Evolutionary conservation across 805 yeast genomes (phyloP), one percentile per base, ranked within the genome.

Genomic region (Yarrowia phangngaensis): DNA sequence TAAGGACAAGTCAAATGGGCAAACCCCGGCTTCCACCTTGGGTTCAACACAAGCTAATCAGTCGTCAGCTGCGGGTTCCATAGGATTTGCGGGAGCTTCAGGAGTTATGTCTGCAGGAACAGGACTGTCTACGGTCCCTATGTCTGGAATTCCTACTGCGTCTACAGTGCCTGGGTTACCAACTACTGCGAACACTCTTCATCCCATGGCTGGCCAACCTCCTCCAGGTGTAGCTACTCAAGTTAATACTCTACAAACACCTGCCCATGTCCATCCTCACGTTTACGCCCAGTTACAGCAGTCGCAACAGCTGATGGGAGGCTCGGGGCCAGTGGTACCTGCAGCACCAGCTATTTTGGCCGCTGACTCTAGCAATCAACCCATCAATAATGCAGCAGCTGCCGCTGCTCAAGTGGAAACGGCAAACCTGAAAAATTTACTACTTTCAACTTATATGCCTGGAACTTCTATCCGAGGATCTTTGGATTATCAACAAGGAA

Each of bases 401-500:
- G 23, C 49, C 1, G 34, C 48, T 1, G 40, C 38, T 5, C 49
- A 14, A 15, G 20, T 15, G n/a, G 54, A 19, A 23, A 50, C 41
- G 7, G 23, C 22, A 7, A 20, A 16, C 29, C 27, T 30, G 28
- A 34, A 32, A 16, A 48, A 24, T 17, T 38, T 20, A 20, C 51
- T 26, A 22, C 30, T 32, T 13, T 33, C 50, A 45, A 53, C 24
- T 29, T 58, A 55, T 30, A 56, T 58, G 34, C 62, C 62, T 17
- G 61, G 61, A 2, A 50, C 60, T 2, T 55, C 55, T 19, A 58
- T 59, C 22, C 43, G 51, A 4, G 62, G 62, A 12, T 54, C 57
- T 9, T 41, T 59, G 27, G 61, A 59, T 35, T 58, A 51, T 50
- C 60, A 57, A 45, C 58, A 55, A 17, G 43, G 53, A 6, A 34